Percentiles rank a stretch among this genome's conserved stretches.
phyloP scores from a whole-genome alignment of 140 eudicot genomes.

The Bidens hawaiensis region DNA sequence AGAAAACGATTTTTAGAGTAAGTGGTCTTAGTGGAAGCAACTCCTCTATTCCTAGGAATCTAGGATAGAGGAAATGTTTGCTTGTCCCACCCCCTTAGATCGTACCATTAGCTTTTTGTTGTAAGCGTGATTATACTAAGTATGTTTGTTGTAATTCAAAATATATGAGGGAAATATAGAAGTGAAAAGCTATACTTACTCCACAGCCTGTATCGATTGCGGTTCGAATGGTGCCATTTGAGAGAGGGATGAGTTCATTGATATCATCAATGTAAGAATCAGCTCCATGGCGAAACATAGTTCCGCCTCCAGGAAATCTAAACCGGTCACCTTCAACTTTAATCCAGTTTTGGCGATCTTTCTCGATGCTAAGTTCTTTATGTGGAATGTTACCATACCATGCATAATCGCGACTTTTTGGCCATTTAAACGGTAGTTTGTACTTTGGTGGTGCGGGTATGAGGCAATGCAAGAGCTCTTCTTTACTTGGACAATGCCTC shows the following conservation, averaged over 20 bases:
- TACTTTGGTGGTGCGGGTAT: slow-evolving; percentile 92
- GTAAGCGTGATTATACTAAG: no score
- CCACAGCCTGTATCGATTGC: slow-evolving; percentile 98
- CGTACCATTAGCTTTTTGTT: no score
- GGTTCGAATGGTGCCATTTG: slow-evolving; percentile 67
- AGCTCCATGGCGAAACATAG: slow-evolving; percentile 94
- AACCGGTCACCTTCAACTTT: slow-evolving; percentile 91
- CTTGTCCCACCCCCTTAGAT: no score
- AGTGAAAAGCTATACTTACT: slow-evolving; percentile 46
- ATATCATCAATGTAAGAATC: slow-evolving; percentile 94
- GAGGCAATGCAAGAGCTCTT: slow-evolving; percentile 65
- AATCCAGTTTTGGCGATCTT: slow-evolving; percentile 87
- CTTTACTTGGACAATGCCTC: slow-evolving; percentile 79
- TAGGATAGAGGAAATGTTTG: no score
- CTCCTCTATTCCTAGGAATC: no score
- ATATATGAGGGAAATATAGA: no score
- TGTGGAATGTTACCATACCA: slow-evolving; percentile 93
- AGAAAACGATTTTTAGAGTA: no score
- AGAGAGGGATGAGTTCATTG: slow-evolving; percentile 66
- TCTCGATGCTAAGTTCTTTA: slow-evolving; percentile 91
- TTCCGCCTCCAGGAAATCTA: slow-evolving; percentile 94
- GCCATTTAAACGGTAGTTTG: slow-evolving; percentile 94
- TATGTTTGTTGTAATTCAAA: no score
- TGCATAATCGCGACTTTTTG: slow-evolving; percentile 80
- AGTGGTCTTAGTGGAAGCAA: no score